Conservation (phyloP, 2,329 filamentous ascomycete species). For the Colletotrichum eremochloae region DNA sequence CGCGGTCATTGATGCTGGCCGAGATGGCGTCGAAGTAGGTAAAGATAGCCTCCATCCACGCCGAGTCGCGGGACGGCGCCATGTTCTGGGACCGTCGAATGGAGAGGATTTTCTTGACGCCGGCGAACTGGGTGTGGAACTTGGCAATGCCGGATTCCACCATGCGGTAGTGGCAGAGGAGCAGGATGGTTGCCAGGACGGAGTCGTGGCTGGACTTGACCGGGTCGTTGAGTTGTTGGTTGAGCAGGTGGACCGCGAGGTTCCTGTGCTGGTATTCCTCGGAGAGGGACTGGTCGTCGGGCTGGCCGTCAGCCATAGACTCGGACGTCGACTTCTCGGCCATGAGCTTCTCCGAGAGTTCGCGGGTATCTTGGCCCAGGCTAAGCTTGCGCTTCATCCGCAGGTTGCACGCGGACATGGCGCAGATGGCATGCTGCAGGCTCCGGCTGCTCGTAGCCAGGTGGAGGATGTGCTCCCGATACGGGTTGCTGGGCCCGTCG, state of each 20-base stretch:
- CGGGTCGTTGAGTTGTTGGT: slow-evolving; percentile 84
- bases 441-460: slow-evolving; percentile 83
- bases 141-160: slow-evolving; percentile 93
- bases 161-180: slow-evolving; percentile 93
- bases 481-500: slow-evolving; percentile 88
- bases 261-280: slow-evolving; percentile 88
- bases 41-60: slow-evolving; percentile 94
- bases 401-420: slow-evolving; percentile 88
- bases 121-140: slow-evolving; percentile 93
- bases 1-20: slow-evolving; percentile 90
- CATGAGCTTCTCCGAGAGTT: slow-evolving; percentile 62
- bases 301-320: slow-evolving; percentile 59
- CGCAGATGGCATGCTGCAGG: slow-evolving; percentile 93
- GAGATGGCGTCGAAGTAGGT: slow-evolving; percentile 96
- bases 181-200: slow-evolving; percentile 86
- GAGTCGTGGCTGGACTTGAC: slow-evolving; percentile 84
- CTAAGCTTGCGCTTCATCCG: slow-evolving; percentile 83
- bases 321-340: slow-evolving; percentile 62
- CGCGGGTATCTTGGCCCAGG: slow-evolving; percentile 68
- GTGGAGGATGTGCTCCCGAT: slow-evolving; percentile 83
- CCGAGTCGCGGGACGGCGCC: slow-evolving; percentile 75
- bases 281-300: slow-evolving; percentile 75
- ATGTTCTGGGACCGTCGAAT: slow-evolving; percentile 72
- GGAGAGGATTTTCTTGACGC: slow-evolving; percentile 89
- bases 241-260: slow-evolving; percentile 84